phyloP scores from a whole-genome alignment of 352 stramenopile genomes.

The Globisporangium parvum region DNA sequence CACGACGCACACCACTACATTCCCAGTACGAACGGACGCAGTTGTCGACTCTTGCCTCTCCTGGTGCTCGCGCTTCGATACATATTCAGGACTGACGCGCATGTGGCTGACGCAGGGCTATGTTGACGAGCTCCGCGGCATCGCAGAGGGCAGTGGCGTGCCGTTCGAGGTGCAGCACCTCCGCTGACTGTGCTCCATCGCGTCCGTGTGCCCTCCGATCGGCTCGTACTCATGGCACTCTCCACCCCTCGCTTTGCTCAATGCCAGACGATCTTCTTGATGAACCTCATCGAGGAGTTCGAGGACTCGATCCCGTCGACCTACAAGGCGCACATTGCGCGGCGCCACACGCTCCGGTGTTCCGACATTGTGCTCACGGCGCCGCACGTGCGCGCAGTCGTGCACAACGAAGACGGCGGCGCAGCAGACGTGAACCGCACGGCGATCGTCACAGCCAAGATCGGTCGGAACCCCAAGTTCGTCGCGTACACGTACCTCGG shows the following conservation, averaged over 20 bases:
- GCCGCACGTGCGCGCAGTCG: conserved; percentile 35
- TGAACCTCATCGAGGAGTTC: conserved; percentile 76
- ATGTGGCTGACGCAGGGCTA: conserved; percentile 36
- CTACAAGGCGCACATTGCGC: conserved; percentile 18
- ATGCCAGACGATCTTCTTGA: conserved; percentile 48
- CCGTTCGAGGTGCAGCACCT: conserved; percentile 52
- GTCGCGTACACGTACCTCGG: conserved; percentile 71
- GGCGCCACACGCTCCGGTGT: conserved; percentile 35
- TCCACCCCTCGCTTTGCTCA: neutral
- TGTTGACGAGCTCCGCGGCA: conserved; percentile 54
- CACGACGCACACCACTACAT: conserved; percentile 30
- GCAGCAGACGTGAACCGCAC: conserved; percentile 55
- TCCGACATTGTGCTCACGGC: conserved; percentile 64
- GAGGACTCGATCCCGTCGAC: conserved; percentile 41
- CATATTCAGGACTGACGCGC: neutral
- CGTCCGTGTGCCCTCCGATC: neutral
- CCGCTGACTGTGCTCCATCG: no score
- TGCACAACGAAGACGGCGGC: conserved; percentile 65
- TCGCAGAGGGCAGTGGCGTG: conserved; percentile 49
- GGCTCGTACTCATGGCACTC: no score
- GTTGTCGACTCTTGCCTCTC: neutral
- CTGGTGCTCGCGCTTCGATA: neutral
- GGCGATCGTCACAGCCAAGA: conserved; percentile 53
- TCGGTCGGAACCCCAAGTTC: conserved; percentile 45
- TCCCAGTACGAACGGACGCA: conserved; percentile 30